Evolutionary conservation across 225 moss, liverwort and hornwort species (phyloP).

Genomic region (Sphagnum contortum): DNA sequence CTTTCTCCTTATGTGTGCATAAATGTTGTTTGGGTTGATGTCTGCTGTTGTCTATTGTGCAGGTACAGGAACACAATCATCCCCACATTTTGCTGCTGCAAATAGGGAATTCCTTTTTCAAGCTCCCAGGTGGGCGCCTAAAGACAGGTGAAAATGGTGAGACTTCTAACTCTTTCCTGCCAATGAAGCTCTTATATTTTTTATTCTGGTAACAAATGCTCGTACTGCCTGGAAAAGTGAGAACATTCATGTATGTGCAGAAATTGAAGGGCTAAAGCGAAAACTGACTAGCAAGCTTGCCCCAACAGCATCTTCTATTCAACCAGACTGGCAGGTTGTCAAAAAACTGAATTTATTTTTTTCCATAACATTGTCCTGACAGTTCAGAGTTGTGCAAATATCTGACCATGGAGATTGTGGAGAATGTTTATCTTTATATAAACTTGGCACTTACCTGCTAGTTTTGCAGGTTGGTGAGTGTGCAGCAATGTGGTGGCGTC

Average conservation of each 20-base stretch:
- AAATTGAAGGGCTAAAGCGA: slow-evolving; percentile 91
- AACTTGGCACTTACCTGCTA: too few relatives aligned
- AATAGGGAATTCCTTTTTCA: slow-evolving; percentile 99
- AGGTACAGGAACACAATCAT: slow-evolving; percentile 99
- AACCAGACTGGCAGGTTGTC: slow-evolving; percentile 92
- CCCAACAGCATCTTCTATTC: slow-evolving; percentile 90
- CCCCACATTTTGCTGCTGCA: slow-evolving; percentile 90
- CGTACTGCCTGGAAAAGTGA: too few relatives aligned
- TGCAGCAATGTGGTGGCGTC: slow-evolving; percentile 99
- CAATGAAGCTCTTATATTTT: too few relatives aligned
- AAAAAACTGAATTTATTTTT: too few relatives aligned
- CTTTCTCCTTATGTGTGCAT: too few relatives aligned
- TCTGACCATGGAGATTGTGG: too few relatives aligned
- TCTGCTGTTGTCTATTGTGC: slow-evolving; percentile 5
- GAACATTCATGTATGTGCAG: slow-evolving; percentile 21
- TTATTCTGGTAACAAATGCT: too few relatives aligned
- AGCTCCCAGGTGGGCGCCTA: slow-evolving; percentile 94
- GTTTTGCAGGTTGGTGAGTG: slow-evolving; percentile 84
- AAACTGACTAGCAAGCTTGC: slow-evolving; percentile 97
- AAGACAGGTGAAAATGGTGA: slow-evolving; percentile 99
- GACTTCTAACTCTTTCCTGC: not conserved
- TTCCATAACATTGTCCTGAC: too few relatives aligned
- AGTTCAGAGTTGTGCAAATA: not conserved
- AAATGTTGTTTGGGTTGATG: too few relatives aligned
- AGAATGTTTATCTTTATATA: too few relatives aligned